A percentile compares a stretch with the other conserved stretches of the same genome.
Evolutionary conservation across 192 early-diverging fungal species (phyloP).

Genomic region (Phycomyces blakesleeanus): DNA sequence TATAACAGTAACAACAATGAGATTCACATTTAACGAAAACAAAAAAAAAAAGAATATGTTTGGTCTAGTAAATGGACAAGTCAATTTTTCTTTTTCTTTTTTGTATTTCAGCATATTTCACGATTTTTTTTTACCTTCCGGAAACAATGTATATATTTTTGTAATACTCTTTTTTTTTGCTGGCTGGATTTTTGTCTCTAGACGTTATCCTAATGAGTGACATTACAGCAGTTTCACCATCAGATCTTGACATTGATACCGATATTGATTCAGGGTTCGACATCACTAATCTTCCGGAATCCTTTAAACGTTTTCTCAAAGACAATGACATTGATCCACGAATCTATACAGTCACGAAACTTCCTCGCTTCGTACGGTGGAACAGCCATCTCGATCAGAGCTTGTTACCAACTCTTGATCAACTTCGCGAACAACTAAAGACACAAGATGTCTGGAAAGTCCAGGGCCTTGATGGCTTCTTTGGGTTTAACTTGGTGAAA

Average conservation of each 20-base stretch:
- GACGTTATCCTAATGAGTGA: constrained; percentile 1
- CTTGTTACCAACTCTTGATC: constrained; percentile 36
- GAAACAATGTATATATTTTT: too few relatives aligned
- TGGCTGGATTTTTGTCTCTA: too few relatives aligned
- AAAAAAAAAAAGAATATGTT: too few relatives aligned
- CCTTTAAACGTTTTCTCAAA: constrained; percentile 65
- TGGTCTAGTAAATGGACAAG: too few relatives aligned
- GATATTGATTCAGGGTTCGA: constrained; percentile 9
- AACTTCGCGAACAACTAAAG: constrained; percentile 44
- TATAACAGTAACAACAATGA: too few relatives aligned
- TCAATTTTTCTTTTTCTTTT: too few relatives aligned
- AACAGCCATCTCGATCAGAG: constrained; percentile 38
- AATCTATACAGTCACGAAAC: constrained; percentile 55
- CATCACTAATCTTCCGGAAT: constrained; percentile 43
- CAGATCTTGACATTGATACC: too few relatives aligned
- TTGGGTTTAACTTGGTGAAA: constrained; percentile 37
- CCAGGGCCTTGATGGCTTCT: constrained; percentile 58
- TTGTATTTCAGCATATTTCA: too few relatives aligned
- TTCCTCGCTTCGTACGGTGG: constrained; percentile 78
- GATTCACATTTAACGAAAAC: too few relatives aligned
- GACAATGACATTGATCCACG: constrained; percentile 64
- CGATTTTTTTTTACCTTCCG: too few relatives aligned
- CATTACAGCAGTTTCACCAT: not conserved
- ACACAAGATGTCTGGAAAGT: constrained; percentile 45
- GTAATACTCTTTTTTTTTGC: not conserved